Conservation (phyloP, 768 basidiomycete genomes). For the Serendipita sp. region DNA sequence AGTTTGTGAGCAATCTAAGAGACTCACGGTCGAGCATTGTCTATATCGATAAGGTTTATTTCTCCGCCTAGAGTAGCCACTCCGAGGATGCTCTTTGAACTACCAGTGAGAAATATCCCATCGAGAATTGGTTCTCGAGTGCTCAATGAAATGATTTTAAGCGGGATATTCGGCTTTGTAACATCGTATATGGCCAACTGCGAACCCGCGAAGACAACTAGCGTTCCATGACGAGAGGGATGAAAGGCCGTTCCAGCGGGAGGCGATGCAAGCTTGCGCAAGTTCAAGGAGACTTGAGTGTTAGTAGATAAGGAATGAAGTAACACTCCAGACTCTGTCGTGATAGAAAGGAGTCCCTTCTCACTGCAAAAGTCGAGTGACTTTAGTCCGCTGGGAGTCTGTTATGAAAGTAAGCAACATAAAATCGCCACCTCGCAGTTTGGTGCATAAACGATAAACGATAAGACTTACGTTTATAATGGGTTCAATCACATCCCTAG, state of each 20-base stretch:
- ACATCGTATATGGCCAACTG: conserved; percentile 48
- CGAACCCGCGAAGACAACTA: conserved; percentile 37
- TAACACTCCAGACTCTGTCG: neutral
- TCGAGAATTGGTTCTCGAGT: conserved; percentile 34
- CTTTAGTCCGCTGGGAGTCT: neutral
- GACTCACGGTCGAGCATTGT: conserved; percentile 47
- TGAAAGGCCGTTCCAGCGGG: conserved; percentile 31
- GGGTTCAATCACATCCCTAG: neutral
- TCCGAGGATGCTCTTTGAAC: neutral
- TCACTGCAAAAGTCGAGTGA: neutral
- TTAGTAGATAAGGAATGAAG: neutral
- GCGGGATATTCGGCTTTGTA: conserved; percentile 36
- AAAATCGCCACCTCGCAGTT: neutral
- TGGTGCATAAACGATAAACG: neutral
- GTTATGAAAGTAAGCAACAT: neutral
- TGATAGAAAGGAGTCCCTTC: neutral
- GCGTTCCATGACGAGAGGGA: conserved; percentile 36
- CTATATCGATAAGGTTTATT: conserved; percentile 48
- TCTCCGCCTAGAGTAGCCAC: conserved; percentile 23
- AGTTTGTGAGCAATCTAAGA: conserved; percentile 14
- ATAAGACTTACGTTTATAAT: neutral
- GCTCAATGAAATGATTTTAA: conserved; percentile 33
- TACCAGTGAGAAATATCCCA: conserved; percentile 33
- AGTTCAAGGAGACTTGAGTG: neutral
- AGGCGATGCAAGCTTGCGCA: neutral